A percentile compares a stretch with the other conserved stretches of the same genome.
Conservation (phyloP, 768 basidiomycete species). For the Lentinula lateritia region DNA sequence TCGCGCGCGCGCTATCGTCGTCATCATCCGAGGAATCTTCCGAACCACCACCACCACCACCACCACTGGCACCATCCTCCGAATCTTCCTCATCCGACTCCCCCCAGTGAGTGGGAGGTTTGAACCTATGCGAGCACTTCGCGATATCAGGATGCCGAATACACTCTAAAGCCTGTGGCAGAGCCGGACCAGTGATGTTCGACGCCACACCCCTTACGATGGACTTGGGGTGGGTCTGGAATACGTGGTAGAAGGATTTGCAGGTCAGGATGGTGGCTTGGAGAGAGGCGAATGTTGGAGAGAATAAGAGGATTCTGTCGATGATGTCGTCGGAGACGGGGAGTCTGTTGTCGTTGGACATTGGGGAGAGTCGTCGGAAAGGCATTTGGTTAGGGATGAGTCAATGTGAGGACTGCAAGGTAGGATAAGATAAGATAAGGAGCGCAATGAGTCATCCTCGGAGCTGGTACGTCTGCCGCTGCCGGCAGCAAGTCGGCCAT, state of each 20-base stretch:
- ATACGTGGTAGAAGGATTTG: constrained; percentile 24
- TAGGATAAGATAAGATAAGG: too few species aligned
- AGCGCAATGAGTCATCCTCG: too few species aligned
- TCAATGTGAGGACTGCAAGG: too few species aligned
- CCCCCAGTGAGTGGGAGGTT: not conserved
- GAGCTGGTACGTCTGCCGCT: too few species aligned
- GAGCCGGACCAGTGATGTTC: constrained; percentile 22
- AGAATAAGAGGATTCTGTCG: constrained; percentile 20
- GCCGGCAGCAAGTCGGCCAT: too few species aligned
- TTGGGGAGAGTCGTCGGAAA: not conserved
- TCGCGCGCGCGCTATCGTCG: too few species aligned
- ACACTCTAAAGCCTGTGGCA: constrained; percentile 24
- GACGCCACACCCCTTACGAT: constrained; percentile 23
- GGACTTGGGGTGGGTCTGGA: constrained; percentile 21
- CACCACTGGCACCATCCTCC: not conserved
- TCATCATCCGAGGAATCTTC: too few species aligned
- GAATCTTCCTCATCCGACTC: not conserved
- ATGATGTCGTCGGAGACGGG: constrained; percentile 25
- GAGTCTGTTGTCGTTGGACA: constrained; percentile 7
- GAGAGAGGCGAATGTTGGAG: constrained; percentile 19
- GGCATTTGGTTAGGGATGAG: not conserved
- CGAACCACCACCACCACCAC: too few species aligned
- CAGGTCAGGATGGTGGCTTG: constrained; percentile 11
- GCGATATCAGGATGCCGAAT: constrained; percentile 12
- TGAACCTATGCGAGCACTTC: constrained; percentile 4